phyloP scores from a whole-genome alignment of 306 rosid species.

The Lupinus albus region DNA sequence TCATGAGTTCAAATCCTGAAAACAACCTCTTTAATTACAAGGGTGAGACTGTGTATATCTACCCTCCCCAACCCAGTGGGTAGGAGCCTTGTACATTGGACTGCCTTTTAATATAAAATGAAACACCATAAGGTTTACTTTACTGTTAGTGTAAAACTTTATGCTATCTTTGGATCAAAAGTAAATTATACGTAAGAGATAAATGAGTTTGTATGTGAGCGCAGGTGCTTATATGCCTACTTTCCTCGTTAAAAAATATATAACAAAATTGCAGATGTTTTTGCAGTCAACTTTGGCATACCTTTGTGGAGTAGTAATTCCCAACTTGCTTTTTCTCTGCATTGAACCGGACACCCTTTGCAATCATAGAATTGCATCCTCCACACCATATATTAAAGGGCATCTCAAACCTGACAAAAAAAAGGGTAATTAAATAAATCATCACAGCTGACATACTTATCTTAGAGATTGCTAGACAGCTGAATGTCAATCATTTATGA shows the following conservation, averaged over 20 bases:
- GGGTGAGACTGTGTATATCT: no score
- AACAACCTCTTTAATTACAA: no score
- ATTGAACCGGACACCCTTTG: slow-evolving; percentile 93
- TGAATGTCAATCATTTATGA: neutral
- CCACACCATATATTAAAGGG: slow-evolving; percentile 92
- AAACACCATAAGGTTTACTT: slow-evolving; percentile 4
- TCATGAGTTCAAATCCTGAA: no score
- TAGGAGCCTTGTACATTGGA: no score
- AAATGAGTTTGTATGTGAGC: neutral
- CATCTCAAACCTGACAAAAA: slow-evolving; percentile 84
- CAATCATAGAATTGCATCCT: slow-evolving; percentile 98
- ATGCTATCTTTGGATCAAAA: neutral
- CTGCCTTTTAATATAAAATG: no score
- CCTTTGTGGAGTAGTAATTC: slow-evolving; percentile 93
- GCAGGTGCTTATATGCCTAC: slow-evolving; percentile 2
- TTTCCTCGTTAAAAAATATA: neutral
- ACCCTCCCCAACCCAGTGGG: no score
- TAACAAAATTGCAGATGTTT: slow-evolving; percentile 4
- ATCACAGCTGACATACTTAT: neutral
- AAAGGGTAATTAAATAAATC: slow-evolving; percentile 7
- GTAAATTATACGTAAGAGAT: neutral
- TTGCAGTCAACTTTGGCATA: slow-evolving; percentile 32
- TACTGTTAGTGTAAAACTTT: slow-evolving; percentile 12
- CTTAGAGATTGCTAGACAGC: neutral
- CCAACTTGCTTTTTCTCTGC: slow-evolving; percentile 98